Conservation (phyloP, 805 yeast genomes). For the Metschnikowia cubensis region DNA sequence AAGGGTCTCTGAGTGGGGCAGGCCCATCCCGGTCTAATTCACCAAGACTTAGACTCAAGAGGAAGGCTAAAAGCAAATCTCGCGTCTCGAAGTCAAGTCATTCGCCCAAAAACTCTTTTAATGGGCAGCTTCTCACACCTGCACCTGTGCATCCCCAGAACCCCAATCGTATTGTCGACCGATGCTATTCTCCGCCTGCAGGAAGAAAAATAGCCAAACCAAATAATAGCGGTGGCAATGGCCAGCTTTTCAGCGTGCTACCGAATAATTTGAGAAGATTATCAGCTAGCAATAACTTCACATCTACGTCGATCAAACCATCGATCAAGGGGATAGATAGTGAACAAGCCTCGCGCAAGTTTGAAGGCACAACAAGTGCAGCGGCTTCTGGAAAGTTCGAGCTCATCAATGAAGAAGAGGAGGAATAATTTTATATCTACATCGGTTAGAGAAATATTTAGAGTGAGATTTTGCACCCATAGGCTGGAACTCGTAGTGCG, state of each 20-base stretch:
- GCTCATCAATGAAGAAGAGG: conserved; percentile 6
- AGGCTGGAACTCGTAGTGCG: neutral
- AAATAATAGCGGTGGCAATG: neutral
- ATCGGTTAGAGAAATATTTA: neutral
- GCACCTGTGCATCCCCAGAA: conserved; percentile 8
- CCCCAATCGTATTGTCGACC: neutral
- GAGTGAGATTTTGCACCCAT: conserved; percentile 11
- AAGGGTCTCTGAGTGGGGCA: conserved; percentile 5
- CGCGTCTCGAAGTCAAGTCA: conserved; percentile 2
- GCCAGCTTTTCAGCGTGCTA: neutral
- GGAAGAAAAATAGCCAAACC: neutral
- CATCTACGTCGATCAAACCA: neutral
- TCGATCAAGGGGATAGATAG: neutral
- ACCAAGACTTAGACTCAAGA: conserved; percentile 11
- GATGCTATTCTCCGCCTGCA: conserved; percentile 4
- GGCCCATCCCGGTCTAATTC: conserved; percentile 7
- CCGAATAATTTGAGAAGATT: neutral
- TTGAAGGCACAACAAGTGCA: neutral
- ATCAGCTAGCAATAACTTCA: neutral
- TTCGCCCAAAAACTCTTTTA: neutral
- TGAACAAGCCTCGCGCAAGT: conserved; percentile 1
- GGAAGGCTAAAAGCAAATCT: conserved; percentile 9
- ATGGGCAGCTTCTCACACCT: conserved; percentile 8
- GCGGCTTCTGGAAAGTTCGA: conserved; percentile 1
- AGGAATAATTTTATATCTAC: neutral